A percentile compares a stretch with the other conserved stretches of the same genome.
Conservation (phyloP, 1,284 basidiomycete genomes). For the Athelia sp. region DNA sequence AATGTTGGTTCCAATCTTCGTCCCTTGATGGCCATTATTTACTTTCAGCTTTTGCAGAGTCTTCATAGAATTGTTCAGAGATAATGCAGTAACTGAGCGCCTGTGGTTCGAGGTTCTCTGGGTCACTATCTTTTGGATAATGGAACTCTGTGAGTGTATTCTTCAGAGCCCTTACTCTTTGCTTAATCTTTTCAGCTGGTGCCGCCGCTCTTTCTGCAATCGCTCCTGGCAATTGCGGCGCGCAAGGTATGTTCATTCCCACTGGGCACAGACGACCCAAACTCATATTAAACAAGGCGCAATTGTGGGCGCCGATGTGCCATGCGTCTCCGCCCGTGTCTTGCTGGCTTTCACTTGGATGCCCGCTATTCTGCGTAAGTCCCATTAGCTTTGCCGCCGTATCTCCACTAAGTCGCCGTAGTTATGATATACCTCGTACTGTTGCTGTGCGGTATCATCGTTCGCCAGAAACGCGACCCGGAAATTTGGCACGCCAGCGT, state of each 20-base stretch:
- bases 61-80: constrained; percentile 53
- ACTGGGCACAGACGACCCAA: constrained; percentile 7
- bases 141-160: constrained; percentile 53
- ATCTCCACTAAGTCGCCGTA: constrained; percentile 14
- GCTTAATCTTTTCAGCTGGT: constrained; percentile 30
- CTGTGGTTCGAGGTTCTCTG: constrained; percentile 73
- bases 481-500: constrained; percentile 50
- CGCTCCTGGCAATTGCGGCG: constrained; percentile 22
- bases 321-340: constrained; percentile 56
- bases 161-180: background rate
- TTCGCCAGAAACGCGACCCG: constrained; percentile 34
- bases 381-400: constrained; percentile 2
- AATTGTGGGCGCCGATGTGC: constrained; percentile 17
- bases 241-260: constrained; percentile 12
- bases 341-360: constrained; percentile 65
- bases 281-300: constrained; percentile 9
- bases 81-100: constrained; percentile 45
- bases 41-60: constrained; percentile 33
- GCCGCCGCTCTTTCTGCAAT: constrained; percentile 40
- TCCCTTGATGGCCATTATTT: constrained; percentile 3
- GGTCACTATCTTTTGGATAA: constrained; percentile 50
- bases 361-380: constrained; percentile 44
- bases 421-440: constrained; percentile 40
- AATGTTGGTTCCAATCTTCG: constrained; percentile 38
- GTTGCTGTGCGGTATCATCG: constrained; percentile 28